Base-by-base conservation (phyloP, 805 yeast genomes). In the Pichia phayaonensis region DNA sequence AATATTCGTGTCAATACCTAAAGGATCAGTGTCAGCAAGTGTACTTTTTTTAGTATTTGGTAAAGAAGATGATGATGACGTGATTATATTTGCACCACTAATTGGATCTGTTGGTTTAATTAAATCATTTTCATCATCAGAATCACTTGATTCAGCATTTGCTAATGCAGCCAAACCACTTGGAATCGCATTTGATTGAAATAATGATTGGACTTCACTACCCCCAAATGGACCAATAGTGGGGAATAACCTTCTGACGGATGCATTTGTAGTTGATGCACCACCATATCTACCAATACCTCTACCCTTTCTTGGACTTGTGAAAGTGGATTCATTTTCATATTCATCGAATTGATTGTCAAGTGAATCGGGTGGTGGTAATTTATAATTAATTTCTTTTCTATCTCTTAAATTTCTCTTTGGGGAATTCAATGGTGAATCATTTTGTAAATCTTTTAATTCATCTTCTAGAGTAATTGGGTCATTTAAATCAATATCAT, bases 171-270 rank as follows among this genome's bases (percentile, higher is more conserved):
- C 63, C 31, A 67, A 52, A 11, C 78, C 58, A 50, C 56, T 62
- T 5, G 87, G 81, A 23, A 74, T 72, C 51, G 80, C 80, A 44
- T 78, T 76, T 7, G 94, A 90, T 36, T 60, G 62, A 66, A 90
- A 89, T 29, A 92, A 70, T 0, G 97, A 84, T 8, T 83, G 77
- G 1, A 89, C 95, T 63, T 92, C 97, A 54, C 92, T 84, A 22
- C 99, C 99, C 27, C 99, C 99, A 72, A 92, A 92, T 1, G 99
- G 99, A 0, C 99, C 99, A 16, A 90, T 89, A 0, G 97, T 92
- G 8, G 97, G 95, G 61, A 86, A 90, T 39, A 94, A 69, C 40
- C 96, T 76, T 60, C 90, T 76, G 40, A 85, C 64, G 68, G 67
- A 16, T 59, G 56, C 40, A 62, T 68, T 15, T 68, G 66, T 8